Evolutionary conservation across 2,329 filamentous ascomycete genomes (phyloP).

Genomic region (Aureobasidium sp.): DNA sequence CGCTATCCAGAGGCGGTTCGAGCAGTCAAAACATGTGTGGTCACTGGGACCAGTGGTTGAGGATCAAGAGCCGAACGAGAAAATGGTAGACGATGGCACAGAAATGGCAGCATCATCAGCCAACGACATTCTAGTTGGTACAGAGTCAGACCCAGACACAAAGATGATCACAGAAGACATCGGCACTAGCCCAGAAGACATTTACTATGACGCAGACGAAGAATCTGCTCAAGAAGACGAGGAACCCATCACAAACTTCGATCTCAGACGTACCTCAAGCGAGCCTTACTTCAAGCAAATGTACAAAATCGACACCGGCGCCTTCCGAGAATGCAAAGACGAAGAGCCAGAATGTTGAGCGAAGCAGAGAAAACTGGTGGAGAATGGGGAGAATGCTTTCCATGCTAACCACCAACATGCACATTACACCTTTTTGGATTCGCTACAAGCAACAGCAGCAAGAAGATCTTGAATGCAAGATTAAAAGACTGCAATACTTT

Average conservation of each 20-base stretch:
- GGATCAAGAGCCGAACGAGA: not conserved
- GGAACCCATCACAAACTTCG: not conserved
- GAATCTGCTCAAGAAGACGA: not conserved
- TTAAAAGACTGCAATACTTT: not conserved
- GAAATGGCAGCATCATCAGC: not conserved
- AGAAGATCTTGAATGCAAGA: not conserved
- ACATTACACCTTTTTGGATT: not conserved
- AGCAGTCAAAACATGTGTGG: not conserved
- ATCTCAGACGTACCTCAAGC: too few relatives aligned
- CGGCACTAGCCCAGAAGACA: not conserved
- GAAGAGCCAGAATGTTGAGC: not conserved
- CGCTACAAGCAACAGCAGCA: not conserved
- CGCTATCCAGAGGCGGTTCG: not conserved
- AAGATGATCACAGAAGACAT: not conserved
- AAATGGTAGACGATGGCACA: not conserved
- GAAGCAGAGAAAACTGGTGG: not conserved
- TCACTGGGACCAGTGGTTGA: not conserved
- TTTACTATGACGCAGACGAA: not conserved
- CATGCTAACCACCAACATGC: not conserved
- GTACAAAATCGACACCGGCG: not conserved
- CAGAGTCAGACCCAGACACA: not conserved
- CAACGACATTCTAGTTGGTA: not conserved
- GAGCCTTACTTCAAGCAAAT: not conserved
- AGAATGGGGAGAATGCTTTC: not conserved
- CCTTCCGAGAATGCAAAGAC: not conserved